Evolutionary conservation across 129 eudicot species (phyloP), one percentile per base, ranked within the genome.

Genomic region (Flaveria linearis): DNA sequence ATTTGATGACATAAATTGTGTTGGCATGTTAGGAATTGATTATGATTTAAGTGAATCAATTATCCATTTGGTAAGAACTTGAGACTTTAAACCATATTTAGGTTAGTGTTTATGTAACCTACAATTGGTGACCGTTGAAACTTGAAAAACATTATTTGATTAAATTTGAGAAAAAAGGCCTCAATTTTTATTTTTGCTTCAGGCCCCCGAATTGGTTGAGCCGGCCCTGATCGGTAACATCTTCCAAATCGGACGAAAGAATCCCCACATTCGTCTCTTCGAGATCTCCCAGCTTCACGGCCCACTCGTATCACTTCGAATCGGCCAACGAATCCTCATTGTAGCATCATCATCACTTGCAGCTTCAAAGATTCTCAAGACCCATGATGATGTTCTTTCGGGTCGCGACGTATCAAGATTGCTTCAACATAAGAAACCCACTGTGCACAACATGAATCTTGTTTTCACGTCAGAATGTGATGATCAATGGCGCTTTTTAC

Each of bases 361-460:
- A 3, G 86, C 86, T 5, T 26, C 43, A 1, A 78, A 87, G 64
- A 84, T 87, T 69, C 91, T 87, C 76, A 87, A 73, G n/a, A 68
- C 80, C 11, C 82, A 84, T 14, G 88, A 87, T 53, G 60, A 77
- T 1, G 46, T 58, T 16, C 63, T 82, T 5, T 79, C 85, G 1
- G 85, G 52, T 5, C 76, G 88, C 4, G 25, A 42, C 4, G 77
- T 79, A 8, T 74, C 88, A 3, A n/a, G 22, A 22, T 58, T 73
- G 0, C 28, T 80, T 23, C 76, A 65, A 12, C n/a, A 62, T 17
- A 56, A 72, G 13, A 16, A 50, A 16, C 26, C 69, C 7, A 80
- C 74, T 3, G 66, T 69, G 58, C 58, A 81, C 11, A 62, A 68
- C 2, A 42, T 52, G 57, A 57, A 69, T 13, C 73, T 84, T 39